Base-by-base conservation (phyloP, 2,329 filamentous ascomycete species). In the Stagonosporopsis cucurbitacearum region DNA sequence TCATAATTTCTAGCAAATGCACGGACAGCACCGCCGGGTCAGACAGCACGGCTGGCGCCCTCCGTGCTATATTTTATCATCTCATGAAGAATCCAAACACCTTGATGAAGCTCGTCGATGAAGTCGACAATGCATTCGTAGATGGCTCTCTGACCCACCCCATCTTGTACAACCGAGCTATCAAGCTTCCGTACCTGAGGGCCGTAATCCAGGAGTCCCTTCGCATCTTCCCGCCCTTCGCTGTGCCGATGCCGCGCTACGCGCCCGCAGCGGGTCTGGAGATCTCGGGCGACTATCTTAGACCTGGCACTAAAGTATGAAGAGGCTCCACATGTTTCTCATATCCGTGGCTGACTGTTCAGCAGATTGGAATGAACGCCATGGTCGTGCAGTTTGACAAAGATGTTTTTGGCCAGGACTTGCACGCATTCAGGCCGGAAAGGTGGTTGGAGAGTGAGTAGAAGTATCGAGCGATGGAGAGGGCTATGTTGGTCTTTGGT, bases 201-300 rank as follows among this genome's bases (percentile, higher is more conserved):
- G 90, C 89, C 2, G 87, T 86, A 50, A 83, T 94, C 65, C 89
- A 92, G 69, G 91, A 95, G 73, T 84, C 87, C 4, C 89, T 92
- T 75, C 84, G 90, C 7, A 71, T 91, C 64, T 88, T 92, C 70
- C 89, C 90, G 0, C 88, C 90, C 0, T 82, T 88, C 0, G 89
- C 89, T 0, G 78, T 92, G 8, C 85, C 87, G 0, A 78, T 92
- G 39, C 90, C 92, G 73, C 83, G 91, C 50, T 79, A 92, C 42
- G 87, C 90, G 0, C 90, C 90, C 0, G 73, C 79, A 0, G 78
- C 82, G 17, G 88, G 88, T 4, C 78, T 82, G 6, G 83, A 86
- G 35, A 86, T 92, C 7, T 46, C 36, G 3, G 43, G 54, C 19
- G 19, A 57, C 20, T 43, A 32, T 20, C 22, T 56, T 13, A 30